These are phyloP conservation scores for Verticillium dahliae DNA, from an alignment of 2,329 filamentous ascomycete species.

Conservation along the genomic window DNA sequence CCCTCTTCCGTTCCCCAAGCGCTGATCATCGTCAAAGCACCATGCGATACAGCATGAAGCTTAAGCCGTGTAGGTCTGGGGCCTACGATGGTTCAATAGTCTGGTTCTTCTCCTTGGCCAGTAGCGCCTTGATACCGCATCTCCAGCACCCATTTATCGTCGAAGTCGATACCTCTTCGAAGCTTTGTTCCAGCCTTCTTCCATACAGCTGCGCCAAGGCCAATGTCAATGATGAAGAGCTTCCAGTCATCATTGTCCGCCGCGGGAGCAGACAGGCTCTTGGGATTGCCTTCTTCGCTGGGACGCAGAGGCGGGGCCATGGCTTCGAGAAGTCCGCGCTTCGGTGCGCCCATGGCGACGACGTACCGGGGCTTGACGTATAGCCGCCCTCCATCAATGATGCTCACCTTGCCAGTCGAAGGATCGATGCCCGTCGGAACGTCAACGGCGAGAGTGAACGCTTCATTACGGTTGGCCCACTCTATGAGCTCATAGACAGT, in stretches of 20 bases:
- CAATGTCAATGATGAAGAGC: slow-evolving; percentile 80
- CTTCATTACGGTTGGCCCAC: slow-evolving; percentile 85
- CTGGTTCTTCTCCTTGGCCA: not conserved
- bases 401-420: slow-evolving; percentile 59
- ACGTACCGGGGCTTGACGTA: slow-evolving; percentile 79
- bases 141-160: slow-evolving; percentile 75
- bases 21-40: not conserved
- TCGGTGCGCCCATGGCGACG: slow-evolving; percentile 79
- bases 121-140: slow-evolving; percentile 43
- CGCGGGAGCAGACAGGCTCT: slow-evolving; percentile 14
- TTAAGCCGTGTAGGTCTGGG: not conserved
- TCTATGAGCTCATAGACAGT: slow-evolving; percentile 85
- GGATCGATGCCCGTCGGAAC: slow-evolving; percentile 85
- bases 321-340: slow-evolving; percentile 75
- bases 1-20: not conserved
- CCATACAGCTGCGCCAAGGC: slow-evolving; percentile 76
- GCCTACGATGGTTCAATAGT: not conserved
- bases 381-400: slow-evolving; percentile 68
- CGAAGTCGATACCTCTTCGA: slow-evolving; percentile 82
- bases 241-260: slow-evolving; percentile 61
- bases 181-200: slow-evolving; percentile 76
- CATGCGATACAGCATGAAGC: not conserved
- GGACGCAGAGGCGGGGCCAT: slow-evolving; percentile 41
- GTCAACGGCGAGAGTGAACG: slow-evolving; percentile 80
- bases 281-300: slow-evolving; percentile 8